Base-by-base conservation (phyloP, 139 green algal species). In the Pleodorina starrii region DNA sequence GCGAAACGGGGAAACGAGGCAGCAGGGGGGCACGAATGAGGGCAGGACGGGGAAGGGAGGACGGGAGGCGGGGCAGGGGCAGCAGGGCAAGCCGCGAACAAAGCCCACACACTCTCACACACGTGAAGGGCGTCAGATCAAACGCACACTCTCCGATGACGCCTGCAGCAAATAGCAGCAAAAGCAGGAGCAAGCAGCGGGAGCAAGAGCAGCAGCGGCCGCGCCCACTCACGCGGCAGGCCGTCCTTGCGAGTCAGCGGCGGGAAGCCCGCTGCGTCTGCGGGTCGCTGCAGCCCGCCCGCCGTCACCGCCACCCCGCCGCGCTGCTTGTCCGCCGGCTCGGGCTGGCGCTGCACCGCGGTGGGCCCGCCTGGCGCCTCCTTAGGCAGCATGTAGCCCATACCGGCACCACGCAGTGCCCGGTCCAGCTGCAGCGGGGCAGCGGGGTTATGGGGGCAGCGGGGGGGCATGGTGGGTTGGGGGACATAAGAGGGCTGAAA, bases 381-480 rank as follows among this genome's bases (percentile, higher is more conserved):
- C 42, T 66, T 68, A 0, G 82, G 66, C 6, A 88, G 82, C 66
- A 69, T 69, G 32, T 54, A 50, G 82, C 82, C 82, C 82, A 88
- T 88, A 44, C 63, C 82, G 5, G 82, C 82, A n/a, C 44, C 66
- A 5, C 46, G 44, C 11, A 88, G 35, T 19, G 82, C 82, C 1
- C 66, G 63, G 44, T 88, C 82, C 6, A 88, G 44, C 82, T 88
- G 44, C 32, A 29, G n/a, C 3, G 54, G 5, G n/a, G n/a, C n/a
- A n/a, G n/a, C n/a, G n/a, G n/a, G n/a, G n/a, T n/a, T n/a, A n/a
- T n/a, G n/a, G n/a, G n/a, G n/a, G n/a, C n/a, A n/a, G n/a, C n/a
- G n/a, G n/a, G n/a, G n/a, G n/a, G n/a, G n/a, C n/a, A 68, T 0
- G 29, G 40, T 6, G n/a, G 76, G 32, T 29, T 17, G 42, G 42